Evolutionary conservation across 225 moss, liverwort and hornwort genomes (phyloP), one percentile per base, ranked within the genome.

Genomic region (Pseudoscleropodium purum): DNA sequence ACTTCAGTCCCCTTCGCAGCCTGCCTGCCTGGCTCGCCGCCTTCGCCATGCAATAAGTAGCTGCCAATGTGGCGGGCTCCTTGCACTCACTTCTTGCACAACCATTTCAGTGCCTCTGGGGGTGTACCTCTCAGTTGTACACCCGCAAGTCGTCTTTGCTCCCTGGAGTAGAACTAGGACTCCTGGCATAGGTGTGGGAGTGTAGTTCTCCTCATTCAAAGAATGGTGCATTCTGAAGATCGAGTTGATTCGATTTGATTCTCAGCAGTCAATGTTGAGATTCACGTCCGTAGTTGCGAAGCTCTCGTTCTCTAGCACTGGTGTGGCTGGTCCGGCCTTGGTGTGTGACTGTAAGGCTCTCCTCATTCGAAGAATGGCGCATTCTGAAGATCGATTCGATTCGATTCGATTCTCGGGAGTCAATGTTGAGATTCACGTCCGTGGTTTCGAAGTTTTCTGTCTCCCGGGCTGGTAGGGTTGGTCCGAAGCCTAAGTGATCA

Each of bases 31-130:
- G 13, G 26, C 89, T 89, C 91, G 84, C 89, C 89, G 85, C 87
- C 87, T 68, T 81, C 93, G 82, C 88, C 88, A 88, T 91, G 93
- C 79, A 39, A 90, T 93, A 93, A 93, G 93, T 90, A 93, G 93
- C 86, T 81, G 90, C 90, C 21, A 69, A 84, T 89, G 69, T 57
- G 69, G 64, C 76, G 47, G 29, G 43, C 60, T 43, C n/a, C 17
- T 41, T 49, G 88, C 89, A 85, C 88, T 92, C 90, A 60, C 69
- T 51, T 75, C 82, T 67, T 68, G 70, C 82, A 61, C 81, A 64
- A 34, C 82, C 82, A 82, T 31, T 82, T 45, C 64, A 45, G 24
- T 30, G 41, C n/a, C 5, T 61, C 81, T 61, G 20, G n/a, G 82
- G 2, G 47, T 47, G 64, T 64, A 34, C 43, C 81, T 47, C 47